Evolutionary conservation across 345 rosid species (phyloP).

Genomic region (Erodium maritimum): DNA sequence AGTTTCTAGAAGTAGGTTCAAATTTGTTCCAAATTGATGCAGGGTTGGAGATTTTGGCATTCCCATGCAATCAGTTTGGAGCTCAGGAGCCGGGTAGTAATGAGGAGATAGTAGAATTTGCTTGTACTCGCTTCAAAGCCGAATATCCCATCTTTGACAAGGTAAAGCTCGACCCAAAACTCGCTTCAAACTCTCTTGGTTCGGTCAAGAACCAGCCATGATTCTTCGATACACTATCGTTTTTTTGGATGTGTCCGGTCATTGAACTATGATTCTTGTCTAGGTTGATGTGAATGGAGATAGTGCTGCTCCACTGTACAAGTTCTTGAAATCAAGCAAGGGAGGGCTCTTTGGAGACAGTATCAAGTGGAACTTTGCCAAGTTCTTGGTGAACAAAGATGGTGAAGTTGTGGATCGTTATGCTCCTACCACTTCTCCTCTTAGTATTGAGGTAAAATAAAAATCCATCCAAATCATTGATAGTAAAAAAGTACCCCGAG

Average conservation of each 20-base stretch:
- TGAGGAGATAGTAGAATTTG: constrained; percentile 60
- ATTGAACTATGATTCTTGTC: neutral
- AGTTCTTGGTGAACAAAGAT: constrained; percentile 71
- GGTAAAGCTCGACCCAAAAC: too few species aligned
- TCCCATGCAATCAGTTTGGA: constrained; percentile 89
- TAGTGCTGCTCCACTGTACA: constrained; percentile 64
- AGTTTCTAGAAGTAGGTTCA: too few species aligned
- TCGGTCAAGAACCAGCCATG: too few species aligned
- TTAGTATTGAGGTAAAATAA: constrained; percentile 64
- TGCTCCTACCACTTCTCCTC: constrained; percentile 90
- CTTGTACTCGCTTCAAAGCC: constrained; percentile 87
- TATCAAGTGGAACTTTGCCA: constrained; percentile 85
- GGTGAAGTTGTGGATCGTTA: constrained; percentile 72
- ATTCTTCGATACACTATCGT: too few species aligned
- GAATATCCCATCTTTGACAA: constrained; percentile 89
- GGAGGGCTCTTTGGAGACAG: constrained; percentile 58
- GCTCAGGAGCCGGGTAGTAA: constrained; percentile 79
- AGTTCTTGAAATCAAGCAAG: constrained; percentile 73
- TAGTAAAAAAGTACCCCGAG: too few species aligned
- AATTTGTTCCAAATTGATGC: neutral
- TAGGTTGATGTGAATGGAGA: constrained; percentile 86
- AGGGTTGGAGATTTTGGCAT: constrained; percentile 87
- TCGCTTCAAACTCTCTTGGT: too few species aligned
- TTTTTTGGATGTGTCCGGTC: too few species aligned
- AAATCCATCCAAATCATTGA: neutral